A percentile compares a stretch with the other conserved stretches of the same genome.
These are phyloP conservation scores for Leucogyrophana mollusca DNA, from an alignment of 768 basidiomycete genomes.

Conservation along the genomic window DNA sequence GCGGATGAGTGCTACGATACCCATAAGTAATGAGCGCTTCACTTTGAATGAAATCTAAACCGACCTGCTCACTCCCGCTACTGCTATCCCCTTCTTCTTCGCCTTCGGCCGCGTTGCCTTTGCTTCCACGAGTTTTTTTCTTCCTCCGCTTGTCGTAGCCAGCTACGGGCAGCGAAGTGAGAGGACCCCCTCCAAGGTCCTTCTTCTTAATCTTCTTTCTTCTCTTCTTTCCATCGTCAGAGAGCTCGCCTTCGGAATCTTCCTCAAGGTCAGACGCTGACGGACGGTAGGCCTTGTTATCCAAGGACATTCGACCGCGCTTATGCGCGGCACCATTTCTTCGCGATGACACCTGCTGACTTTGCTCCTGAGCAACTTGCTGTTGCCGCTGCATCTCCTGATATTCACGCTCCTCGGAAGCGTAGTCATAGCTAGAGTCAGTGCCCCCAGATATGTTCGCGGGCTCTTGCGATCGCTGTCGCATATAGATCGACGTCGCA, in stretches of 20 bases:
- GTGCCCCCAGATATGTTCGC: conserved; percentile 38
- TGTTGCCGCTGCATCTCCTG: conserved; percentile 33
- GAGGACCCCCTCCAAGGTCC: conserved; percentile 50
- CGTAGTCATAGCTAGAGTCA: conserved; percentile 71
- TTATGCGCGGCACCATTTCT: conserved; percentile 36
- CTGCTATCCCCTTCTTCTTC: conserved; percentile 48
- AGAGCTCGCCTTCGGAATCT: conserved; percentile 60
- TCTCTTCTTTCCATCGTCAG: conserved; percentile 51
- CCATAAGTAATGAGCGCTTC: conserved; percentile 10
- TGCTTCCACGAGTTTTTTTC: conserved; percentile 49
- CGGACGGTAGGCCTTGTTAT: conserved; percentile 83
- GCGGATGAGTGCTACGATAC: conserved; percentile 22
- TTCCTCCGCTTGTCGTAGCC: conserved; percentile 60
- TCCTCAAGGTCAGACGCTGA: conserved; percentile 60
- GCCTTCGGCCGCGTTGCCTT: conserved; percentile 35
- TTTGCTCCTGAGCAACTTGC: conserved; percentile 16
- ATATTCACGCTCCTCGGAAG: conserved; percentile 69
- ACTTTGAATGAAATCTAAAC: conserved; percentile 21
- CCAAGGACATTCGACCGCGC: conserved; percentile 65
- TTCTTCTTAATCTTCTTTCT: conserved; percentile 51
- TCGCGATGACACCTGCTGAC: conserved; percentile 27
- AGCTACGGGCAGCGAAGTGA: conserved; percentile 68
- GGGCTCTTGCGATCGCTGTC: conserved; percentile 59
- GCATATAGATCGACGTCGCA: conserved; percentile 62
- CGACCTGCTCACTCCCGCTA: conserved; percentile 40